Evolutionary conservation across 2,329 filamentous ascomycete genomes (phyloP), one percentile per base, ranked within the genome.

Genomic region (Penicillium rolfsii): DNA sequence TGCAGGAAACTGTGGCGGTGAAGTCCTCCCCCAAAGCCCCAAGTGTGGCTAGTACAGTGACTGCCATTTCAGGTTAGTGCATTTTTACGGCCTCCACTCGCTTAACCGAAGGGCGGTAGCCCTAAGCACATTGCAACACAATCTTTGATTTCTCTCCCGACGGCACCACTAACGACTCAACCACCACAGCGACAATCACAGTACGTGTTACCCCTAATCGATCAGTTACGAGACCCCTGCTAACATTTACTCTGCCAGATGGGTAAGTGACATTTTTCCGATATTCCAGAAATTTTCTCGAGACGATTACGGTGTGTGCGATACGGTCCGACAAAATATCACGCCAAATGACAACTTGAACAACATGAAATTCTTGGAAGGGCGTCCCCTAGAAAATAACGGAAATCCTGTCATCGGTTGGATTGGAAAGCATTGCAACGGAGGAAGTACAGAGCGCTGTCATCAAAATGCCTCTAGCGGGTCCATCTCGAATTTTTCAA

Each of bases 111-210:
- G 73, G 76, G 74, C 73, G 75, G 73, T 73, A 80, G 75, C 76
- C 77, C 75, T 78, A 78, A 75, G 62, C 72, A 74, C 73, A 75
- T 73, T 73, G 70, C 63, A 76, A 71, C 75, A 75, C 76, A 78
- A 75, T 76, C 74, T 72, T 74, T 70, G 73, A 74, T 75, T 77
- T 76, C 70, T 68, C 60, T 62, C 61, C 64, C 64, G 69, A 70
- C 66, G 65, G 71, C 71, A 71, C 52, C 69, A 74, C 67, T 69
- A 69, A 69, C 67, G 66, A 75, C 72, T 73, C 73, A 76, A 73
- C 77, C 77, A 80, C 80, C 79, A 79, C 79, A 81, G 78, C 79
- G 79, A 77, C 75, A 73, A 76, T 80, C 79, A 85, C 81, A 81
- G 83, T 85, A 76, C 80, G 69, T 71, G 36, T 26, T 55, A 45